phyloP scores from a whole-genome alignment of 2,329 filamentous ascomycete genomes.

The Penicillium sp. region DNA sequence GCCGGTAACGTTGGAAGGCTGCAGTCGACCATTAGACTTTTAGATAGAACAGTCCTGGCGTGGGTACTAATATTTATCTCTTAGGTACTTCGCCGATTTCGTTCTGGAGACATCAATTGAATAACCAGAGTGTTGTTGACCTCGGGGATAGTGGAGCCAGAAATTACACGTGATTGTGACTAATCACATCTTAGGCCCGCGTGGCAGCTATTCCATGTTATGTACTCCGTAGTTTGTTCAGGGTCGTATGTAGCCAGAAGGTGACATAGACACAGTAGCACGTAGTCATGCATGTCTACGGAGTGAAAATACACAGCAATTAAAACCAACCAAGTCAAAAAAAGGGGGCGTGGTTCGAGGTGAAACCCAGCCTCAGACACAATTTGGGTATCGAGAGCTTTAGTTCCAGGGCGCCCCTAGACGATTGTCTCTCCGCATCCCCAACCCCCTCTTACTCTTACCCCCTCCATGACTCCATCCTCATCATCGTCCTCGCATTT shows the following conservation, averaged over 20 bases:
- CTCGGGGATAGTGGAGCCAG: not conserved
- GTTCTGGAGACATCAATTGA: no score
- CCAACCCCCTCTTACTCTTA: conserved; percentile 14
- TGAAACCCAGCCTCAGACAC: conserved; percentile 10
- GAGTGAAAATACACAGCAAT: not conserved
- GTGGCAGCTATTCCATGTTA: no score
- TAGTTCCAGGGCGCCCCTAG: conserved; percentile 3
- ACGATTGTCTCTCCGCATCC: conserved; percentile 8
- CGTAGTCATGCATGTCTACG: not conserved
- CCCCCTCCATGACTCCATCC: conserved; percentile 7
- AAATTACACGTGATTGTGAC: not conserved
- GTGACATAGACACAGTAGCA: conserved; percentile 4
- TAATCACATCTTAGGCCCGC: not conserved
- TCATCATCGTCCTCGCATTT: not conserved
- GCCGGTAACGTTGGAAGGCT: no score
- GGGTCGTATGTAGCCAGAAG: not conserved
- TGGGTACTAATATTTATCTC: no score
- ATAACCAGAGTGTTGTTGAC: not conserved
- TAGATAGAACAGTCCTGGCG: no score
- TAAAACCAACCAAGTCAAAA: not conserved
- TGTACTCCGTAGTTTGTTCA: no score
- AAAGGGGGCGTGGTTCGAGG: not conserved
- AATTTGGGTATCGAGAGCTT: conserved; percentile 14
- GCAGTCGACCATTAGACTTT: no score
- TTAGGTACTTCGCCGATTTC: no score